Base-by-base conservation (phyloP, 1,284 basidiomycete species). In the Peniophora sp. region DNA sequence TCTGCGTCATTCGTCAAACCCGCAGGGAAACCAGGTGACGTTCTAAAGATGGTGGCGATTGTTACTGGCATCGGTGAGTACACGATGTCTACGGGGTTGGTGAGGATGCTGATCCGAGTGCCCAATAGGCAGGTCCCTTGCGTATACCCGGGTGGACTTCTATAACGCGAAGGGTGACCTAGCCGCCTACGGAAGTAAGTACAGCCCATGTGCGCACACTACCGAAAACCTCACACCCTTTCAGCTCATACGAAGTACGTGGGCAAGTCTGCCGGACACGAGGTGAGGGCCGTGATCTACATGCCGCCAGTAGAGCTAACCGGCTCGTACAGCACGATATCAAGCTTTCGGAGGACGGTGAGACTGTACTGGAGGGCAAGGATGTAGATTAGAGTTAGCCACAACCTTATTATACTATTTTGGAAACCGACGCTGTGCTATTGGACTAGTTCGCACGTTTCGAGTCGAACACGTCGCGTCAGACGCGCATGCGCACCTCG, bases 211-310 rank as follows among this genome's bases (percentile, higher is more conserved):
- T 2, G 24, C 34, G 12, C 37, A 20, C 6, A n/a, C 37, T 6
- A 17, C 37, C 15, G 37, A 10, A 36, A n/a, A 36, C 34, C 18
- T 17, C 37, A 20, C 18, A n/a, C n/a, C n/a, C 18, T n/a, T n/a
- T 6, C 54, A 90, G 88, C 82, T 56, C 92, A 95, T 62, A 95
- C 92, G 6, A 95, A 96, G 66, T 94, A 90, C 58, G 75, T 95
- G 52, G 89, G 87, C 14, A 88, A 80, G 63, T 88, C 87, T 5
- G 74, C 78, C 14, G 72, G 71, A 3, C 81, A 88, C 59, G 66
- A 73, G 54, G 85, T 88, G 55, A 62, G 76, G 2, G 24, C 48
- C 53, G 27, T 46, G 48, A 42, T 2, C 27, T 11, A 55, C 41
- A 47, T 47, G 8, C 27, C 1, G 32, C 54, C 15, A 15, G 34